Evolutionary conservation across 768 basidiomycete genomes (phyloP).

Genomic region (Pleurotus pulmonarius): DNA sequence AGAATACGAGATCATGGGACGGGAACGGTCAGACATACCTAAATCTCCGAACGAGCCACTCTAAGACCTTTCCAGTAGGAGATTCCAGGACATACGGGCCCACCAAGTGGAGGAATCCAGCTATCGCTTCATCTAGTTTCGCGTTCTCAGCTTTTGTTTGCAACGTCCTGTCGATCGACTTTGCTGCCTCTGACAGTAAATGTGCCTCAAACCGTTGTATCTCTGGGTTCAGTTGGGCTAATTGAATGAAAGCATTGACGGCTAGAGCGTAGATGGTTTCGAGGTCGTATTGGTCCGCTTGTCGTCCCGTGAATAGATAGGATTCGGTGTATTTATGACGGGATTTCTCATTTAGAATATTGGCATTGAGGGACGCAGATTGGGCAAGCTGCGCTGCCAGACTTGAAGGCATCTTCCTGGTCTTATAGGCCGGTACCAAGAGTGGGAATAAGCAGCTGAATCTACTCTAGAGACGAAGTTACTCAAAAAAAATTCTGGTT

Average conservation of each 20-base stretch:
- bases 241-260: constrained; percentile 71
- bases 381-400: constrained; percentile 81
- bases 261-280: constrained; percentile 82
- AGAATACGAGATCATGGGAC: neutral
- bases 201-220: constrained; percentile 61
- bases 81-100: constrained; percentile 80
- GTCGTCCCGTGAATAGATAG: constrained; percentile 82
- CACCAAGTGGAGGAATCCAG: constrained; percentile 61
- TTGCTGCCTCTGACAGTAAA: constrained; percentile 80
- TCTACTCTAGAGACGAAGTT: too few relatives aligned
- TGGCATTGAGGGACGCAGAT: constrained; percentile 73
- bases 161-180: constrained; percentile 74
- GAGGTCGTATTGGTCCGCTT: constrained; percentile 83
- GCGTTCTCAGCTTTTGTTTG: constrained; percentile 58
- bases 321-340: constrained; percentile 67
- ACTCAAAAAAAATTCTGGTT: too few relatives aligned
- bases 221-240: constrained; percentile 55
- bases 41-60: constrained; percentile 94
- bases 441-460: too few relatives aligned
- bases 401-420: constrained; percentile 50
- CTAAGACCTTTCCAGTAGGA: constrained; percentile 79
- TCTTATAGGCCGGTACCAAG: neutral
- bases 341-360: constrained; percentile 62
- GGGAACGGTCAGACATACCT: constrained; percentile 46
- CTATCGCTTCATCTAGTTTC: constrained; percentile 59